Base-by-base conservation (phyloP, 805 yeast genomes). In the Groenewaldozyma salmanticensis region DNA sequence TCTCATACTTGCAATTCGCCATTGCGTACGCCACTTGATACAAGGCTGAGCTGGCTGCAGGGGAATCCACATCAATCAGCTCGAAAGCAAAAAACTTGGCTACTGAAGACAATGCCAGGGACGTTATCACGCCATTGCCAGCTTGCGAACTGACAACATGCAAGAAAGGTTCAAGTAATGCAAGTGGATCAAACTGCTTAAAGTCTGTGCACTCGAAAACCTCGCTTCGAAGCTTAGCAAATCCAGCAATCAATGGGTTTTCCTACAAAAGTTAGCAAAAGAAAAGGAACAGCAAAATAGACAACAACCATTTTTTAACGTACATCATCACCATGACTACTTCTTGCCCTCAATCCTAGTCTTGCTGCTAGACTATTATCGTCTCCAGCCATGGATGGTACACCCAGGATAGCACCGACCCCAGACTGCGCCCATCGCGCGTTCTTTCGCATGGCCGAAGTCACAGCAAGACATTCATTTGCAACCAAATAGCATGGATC, bases 1-100 rank as follows among this genome's bases (percentile, higher is more conserved):
- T 95, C 65, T 92, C 96, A 58, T 92, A 92, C 35, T 95, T 75
- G 62, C 97, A 92, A 57, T 86, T 95, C 1, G 97, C 84, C 47
- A 92, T 69, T 0, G 96, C 75, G 46, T 75, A 74, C 6, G 80
- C 73, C 37, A 82, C 70, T 53, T 83, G 85, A 15, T 77, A 72
- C 46, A 84, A 61, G 1, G 81, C 72, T 36, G 65, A 69, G 24
- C 66, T 70, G 17, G 82, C 61, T 42, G 81, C 79, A 22, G 67
- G 64, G 4, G 86, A 75, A 2, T 62, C 53, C 6, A 55, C 57
- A 16, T 74, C 66, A n/a, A 92, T 69, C 24, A 92, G 74, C 13
- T 71, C 75, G 58, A 83, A 81, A 32, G 74, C 71, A 40, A 90
- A 62, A 51, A 92, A 75, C 60, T 82, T 85, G 29, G 80, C 68